A percentile compares a stretch with the other conserved stretches of the same genome.
Conservation (phyloP, 495 filamentous ascomycete species). For the Aspergillus ellipticus region DNA sequence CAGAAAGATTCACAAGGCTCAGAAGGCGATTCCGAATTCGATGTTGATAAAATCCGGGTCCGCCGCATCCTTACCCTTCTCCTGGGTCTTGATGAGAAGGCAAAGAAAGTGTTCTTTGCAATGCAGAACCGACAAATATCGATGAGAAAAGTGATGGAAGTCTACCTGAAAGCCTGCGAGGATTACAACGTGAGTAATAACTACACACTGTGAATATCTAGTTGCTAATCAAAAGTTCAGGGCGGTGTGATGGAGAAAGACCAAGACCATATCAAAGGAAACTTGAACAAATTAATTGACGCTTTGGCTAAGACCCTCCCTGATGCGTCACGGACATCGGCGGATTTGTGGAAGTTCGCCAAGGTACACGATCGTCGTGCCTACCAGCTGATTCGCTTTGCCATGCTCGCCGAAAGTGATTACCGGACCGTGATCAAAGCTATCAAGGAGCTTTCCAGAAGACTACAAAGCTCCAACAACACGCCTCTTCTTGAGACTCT, state of each 20-base stretch:
- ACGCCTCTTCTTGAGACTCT: constrained; percentile 69
- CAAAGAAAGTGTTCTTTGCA: constrained; percentile 85
- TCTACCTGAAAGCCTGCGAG: constrained; percentile 76
- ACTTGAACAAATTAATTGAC: constrained; percentile 63
- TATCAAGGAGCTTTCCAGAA: constrained; percentile 82
- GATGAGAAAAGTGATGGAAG: constrained; percentile 64
- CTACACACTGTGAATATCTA: no score
- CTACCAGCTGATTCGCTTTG: constrained; percentile 84
- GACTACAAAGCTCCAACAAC: constrained; percentile 63
- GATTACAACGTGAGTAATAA: constrained; percentile 61
- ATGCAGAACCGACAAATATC: constrained; percentile 70
- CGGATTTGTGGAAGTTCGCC: constrained; percentile 84
- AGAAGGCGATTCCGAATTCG: constrained; percentile 49
- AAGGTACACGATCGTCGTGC: constrained; percentile 86
- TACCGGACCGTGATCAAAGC: constrained; percentile 86
- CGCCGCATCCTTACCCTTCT: constrained; percentile 81
- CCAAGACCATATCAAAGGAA: constrained; percentile 61
- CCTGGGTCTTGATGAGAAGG: constrained; percentile 69
- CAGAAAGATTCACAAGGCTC: constrained; percentile 48
- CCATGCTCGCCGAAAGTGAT: constrained; percentile 81
- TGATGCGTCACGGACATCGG: constrained; percentile 60
- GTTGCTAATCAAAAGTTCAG: constrained; percentile 27
- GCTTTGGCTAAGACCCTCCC: constrained; percentile 70
- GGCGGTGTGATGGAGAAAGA: constrained; percentile 77
- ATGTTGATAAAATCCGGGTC: constrained; percentile 79